These are phyloP conservation scores for Diaporthe australafricana DNA, from an alignment of 2,329 filamentous ascomycete species.

Conservation along the genomic window DNA sequence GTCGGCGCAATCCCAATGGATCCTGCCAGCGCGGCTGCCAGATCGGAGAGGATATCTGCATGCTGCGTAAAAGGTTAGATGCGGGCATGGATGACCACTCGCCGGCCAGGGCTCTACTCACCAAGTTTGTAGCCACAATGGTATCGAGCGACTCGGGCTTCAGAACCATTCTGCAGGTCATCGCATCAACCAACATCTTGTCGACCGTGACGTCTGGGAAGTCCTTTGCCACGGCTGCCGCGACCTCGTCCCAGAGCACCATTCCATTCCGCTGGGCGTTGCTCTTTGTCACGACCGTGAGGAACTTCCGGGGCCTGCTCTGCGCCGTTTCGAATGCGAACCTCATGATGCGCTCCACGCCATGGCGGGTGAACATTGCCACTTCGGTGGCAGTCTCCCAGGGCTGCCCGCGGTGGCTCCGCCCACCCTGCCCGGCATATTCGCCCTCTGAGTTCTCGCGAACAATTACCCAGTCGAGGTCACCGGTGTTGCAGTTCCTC, in stretches of 20 bases:
- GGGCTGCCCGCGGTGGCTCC: slow-evolving; percentile 64
- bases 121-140: slow-evolving; percentile 72
- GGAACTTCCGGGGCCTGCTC: slow-evolving; percentile 63
- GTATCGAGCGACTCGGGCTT: slow-evolving; percentile 70
- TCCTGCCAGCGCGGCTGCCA: slow-evolving; percentile 75
- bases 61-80: slow-evolving; percentile 40
- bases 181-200: slow-evolving; percentile 72
- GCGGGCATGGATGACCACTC: not conserved
- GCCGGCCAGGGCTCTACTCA: slow-evolving; percentile 26
- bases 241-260: slow-evolving; percentile 76
- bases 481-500: slow-evolving; percentile 56
- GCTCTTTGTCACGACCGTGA: slow-evolving; percentile 74
- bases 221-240: slow-evolving; percentile 63
- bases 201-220: slow-evolving; percentile 70
- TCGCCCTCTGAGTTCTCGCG: slow-evolving; percentile 76
- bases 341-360: slow-evolving; percentile 69
- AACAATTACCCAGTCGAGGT: slow-evolving; percentile 74
- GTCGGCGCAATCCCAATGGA: slow-evolving; percentile 77
- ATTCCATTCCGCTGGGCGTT: slow-evolving; percentile 75
- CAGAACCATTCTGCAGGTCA: slow-evolving; percentile 65
- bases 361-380: slow-evolving; percentile 70
- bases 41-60: slow-evolving; percentile 74
- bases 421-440: slow-evolving; percentile 72
- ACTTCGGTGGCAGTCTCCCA: slow-evolving; percentile 73
- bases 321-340: slow-evolving; percentile 71